Evolutionary conservation across 2,329 filamentous ascomycete genomes (phyloP), one percentile per base, ranked within the genome.

Genomic region (Talaromyces amestolkiae): DNA sequence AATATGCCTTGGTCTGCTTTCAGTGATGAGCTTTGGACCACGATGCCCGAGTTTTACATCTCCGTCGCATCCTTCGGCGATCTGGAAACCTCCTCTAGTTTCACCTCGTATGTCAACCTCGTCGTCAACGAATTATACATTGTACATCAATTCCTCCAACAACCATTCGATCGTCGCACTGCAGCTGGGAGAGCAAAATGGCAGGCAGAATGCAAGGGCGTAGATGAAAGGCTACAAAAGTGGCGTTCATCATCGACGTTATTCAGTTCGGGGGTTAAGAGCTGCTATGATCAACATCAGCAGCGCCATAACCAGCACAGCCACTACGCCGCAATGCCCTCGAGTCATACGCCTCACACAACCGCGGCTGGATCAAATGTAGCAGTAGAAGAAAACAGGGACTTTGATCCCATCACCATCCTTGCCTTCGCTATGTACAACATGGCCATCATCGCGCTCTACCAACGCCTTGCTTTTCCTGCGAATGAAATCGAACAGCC

Each of bases 61-160:
- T 41, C 39, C 2, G 39, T 41, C 39, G 39, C 39, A 41, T 41
- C 39, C 15, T 41, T 41, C 39, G 39, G 39, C 39, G 39, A 41
- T 41, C 39, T 41, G 39, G 39, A n/a, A 9, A 41, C 39, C 17
- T 41, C 39, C 7, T n/a, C 39, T n/a, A 41, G 7, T 17, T 41
- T 41, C 7, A 41, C 39, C 5, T 41, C 17, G 39, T 61, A 61
- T 19, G 58, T 61, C 39, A 61, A 61, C 19, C 58, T 61, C 11
- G 58, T 47, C 17, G 58, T 31, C n/a, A 61, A 61, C n/a, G 58
- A 61, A 43, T 7, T 61, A 27, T 61, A 33, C 11, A 22, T 61
- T 61, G 37, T 59, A 17, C 56, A 61, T 33, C 58, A 61, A 35
- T 61, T 61, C 37, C 58, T 61, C 17, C 39, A 61, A 33, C 58